A percentile compares a stretch with the other conserved stretches of the same genome.
Conservation (phyloP, 179 eudicot species). For the Camellia oleifera region DNA sequence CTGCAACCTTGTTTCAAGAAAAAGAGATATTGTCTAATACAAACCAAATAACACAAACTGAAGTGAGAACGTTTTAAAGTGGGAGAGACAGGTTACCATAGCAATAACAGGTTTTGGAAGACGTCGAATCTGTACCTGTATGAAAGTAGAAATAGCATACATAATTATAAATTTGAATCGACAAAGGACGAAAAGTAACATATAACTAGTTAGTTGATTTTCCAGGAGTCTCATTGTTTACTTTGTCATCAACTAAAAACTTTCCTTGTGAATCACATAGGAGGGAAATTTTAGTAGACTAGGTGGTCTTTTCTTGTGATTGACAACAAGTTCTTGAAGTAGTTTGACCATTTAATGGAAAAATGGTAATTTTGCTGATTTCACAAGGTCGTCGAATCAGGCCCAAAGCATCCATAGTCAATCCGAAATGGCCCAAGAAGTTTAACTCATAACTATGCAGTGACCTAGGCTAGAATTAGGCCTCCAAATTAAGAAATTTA, state of each 20-base stretch:
- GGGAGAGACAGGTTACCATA: slow-evolving; percentile 52
- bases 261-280: background rate
- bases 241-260: background rate
- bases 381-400: no score
- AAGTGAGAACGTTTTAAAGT: background rate
- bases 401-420: no score
- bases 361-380: no score
- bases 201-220: background rate
- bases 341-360: no score
- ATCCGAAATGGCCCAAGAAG: no score
- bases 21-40: background rate
- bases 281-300: background rate
- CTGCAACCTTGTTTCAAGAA: slow-evolving; percentile 71
- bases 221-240: slow-evolving; percentile 1
- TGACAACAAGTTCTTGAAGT: no score
- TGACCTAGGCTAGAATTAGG: no score
- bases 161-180: background rate
- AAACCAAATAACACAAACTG: slow-evolving; percentile 5
- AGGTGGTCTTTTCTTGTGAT: no score
- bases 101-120: slow-evolving; percentile 98
- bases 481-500: no score
- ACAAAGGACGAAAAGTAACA: background rate
- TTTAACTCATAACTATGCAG: no score
- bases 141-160: background rate
- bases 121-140: slow-evolving; percentile 81